These are phyloP conservation scores for Kluyveromyces siamensis DNA, from an alignment of 805 yeast species.

Conservation along the genomic window DNA sequence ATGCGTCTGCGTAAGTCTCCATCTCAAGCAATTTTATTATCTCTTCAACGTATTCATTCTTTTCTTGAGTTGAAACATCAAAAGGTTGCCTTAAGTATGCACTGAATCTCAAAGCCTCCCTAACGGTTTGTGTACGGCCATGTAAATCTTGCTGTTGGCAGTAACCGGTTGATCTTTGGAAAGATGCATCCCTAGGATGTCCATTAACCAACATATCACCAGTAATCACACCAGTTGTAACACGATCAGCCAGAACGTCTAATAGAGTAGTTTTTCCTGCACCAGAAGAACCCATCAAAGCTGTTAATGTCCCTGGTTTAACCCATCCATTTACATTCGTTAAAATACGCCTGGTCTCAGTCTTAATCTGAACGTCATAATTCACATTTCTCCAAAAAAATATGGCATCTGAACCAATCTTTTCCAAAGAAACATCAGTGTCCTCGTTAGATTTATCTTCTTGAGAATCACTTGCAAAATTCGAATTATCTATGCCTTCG, in stretches of 20 bases:
- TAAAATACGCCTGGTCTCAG: conserved; percentile 46
- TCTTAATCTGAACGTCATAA: conserved; percentile 52
- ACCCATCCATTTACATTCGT: conserved; percentile 66
- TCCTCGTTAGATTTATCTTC: conserved; percentile 4
- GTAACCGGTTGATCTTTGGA: conserved; percentile 52
- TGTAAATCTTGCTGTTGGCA: conserved; percentile 71
- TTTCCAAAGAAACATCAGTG: conserved; percentile 8
- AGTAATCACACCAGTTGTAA: conserved; percentile 48
- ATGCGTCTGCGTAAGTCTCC: conserved; percentile 56
- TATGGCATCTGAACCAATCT: conserved; percentile 32
- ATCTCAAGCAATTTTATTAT: conserved; percentile 54
- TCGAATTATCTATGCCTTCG: conserved; percentile 6
- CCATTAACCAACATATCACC: conserved; percentile 58
- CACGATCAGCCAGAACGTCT: conserved; percentile 56
- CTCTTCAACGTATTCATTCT: conserved; percentile 52
- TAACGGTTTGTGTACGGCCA: conserved; percentile 52
- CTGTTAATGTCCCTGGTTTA: conserved; percentile 67
- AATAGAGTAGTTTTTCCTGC: conserved; percentile 69
- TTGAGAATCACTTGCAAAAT: conserved; percentile 3
- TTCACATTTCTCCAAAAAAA: conserved; percentile 68
- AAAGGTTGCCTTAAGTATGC: conserved; percentile 57
- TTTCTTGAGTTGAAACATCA: conserved; percentile 39
- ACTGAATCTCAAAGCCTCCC: conserved; percentile 56
- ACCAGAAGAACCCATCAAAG: conserved; percentile 65
- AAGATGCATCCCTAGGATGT: conserved; percentile 40